Base-by-base conservation (phyloP, 1,284 basidiomycete species). In the Cryptococcus floricola region DNA sequence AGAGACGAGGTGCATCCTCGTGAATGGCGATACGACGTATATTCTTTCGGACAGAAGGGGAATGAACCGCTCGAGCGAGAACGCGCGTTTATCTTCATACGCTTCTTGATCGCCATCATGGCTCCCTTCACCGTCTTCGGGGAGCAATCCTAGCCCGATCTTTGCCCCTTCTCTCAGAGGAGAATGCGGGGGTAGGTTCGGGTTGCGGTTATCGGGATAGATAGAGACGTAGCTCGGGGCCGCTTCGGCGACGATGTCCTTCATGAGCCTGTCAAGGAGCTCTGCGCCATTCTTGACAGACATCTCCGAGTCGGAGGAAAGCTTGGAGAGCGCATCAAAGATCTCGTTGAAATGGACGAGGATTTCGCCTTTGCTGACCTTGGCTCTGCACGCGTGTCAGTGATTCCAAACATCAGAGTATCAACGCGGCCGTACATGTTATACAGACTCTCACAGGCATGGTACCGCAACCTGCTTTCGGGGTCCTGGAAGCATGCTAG, bases 251-350 rank as follows among this genome's bases (percentile, higher is more conserved):
- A 98, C 95, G 52, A 98, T 95, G 67, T 99, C 96, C 74, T 98
- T 98, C 69, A 99, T 83, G 16, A 98, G 82, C 27, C 96, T 85
- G 76, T 99, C 96, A 53, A 98, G 83, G n/a, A 99, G 83, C 74
- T 99, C 96, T 1, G 95, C 94, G 8, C 95, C 96, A 70, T 98
- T 98, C 84, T 97, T 97, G 63, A 98, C 96, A 3, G 95, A 95
- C 49, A 92, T 74, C 67, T 98, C 96, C 0, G 92, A 89, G 74
- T 99, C 96, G 41, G 95, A 92, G 6, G 93, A 91, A 54, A 99
- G 88, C 82, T 96, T 97, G 81, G 90, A 93, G 59, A 98, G 82
- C 1, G 91, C 88, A 76, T 98, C 96, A 68, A 99, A 99, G 56
- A 97, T 91, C 58, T 95, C 91, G 72, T 99, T 98, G 79, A 98